phyloP scores from a whole-genome alignment of 129 eudicot genomes.

The Centrapalus pauciflorus region DNA sequence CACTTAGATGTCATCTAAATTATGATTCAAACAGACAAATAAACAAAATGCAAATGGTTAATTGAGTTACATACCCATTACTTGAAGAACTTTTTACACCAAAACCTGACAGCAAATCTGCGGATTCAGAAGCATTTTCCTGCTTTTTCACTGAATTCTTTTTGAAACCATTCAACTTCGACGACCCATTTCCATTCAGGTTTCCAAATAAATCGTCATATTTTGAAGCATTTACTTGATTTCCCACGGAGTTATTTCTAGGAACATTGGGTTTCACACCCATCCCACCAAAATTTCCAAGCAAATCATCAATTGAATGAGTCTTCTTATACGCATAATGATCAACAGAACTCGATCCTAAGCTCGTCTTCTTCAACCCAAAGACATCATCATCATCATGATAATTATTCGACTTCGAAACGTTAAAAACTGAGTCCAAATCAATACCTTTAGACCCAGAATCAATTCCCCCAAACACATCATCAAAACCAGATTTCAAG shows the following conservation, averaged over 20 bases:
- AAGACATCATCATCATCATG: conserved; percentile 51
- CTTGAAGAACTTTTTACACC: conserved; percentile 34
- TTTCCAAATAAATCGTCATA: conserved; percentile 46
- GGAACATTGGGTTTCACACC: conserved; percentile 23
- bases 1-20: not conserved
- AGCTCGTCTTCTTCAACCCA: conserved; percentile 23
- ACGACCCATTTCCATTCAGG: conserved; percentile 20
- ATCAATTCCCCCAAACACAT: conserved; percentile 34
- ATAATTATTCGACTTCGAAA: conserved; percentile 15
- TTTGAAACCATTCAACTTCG: conserved; percentile 17
- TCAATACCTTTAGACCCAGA: conserved; percentile 24
- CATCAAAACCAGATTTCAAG: conserved; percentile 28
- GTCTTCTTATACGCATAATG: conserved; percentile 31
- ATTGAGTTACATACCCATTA: conserved; percentile 51
- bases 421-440: conserved; percentile 38
- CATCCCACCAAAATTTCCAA: conserved; percentile 44
- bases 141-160: conserved; percentile 10
- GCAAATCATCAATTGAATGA: conserved; percentile 48
- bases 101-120: conserved; percentile 71
- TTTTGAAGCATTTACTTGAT: conserved; percentile 17
- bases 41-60: not conserved
- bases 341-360: conserved; percentile 25
- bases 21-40: not conserved
- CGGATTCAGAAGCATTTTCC: conserved; percentile 30
- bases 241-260: not conserved